These are phyloP conservation scores for Hypericum androsaemum DNA, from an alignment of 345 rosid species.

Conservation along the genomic window DNA sequence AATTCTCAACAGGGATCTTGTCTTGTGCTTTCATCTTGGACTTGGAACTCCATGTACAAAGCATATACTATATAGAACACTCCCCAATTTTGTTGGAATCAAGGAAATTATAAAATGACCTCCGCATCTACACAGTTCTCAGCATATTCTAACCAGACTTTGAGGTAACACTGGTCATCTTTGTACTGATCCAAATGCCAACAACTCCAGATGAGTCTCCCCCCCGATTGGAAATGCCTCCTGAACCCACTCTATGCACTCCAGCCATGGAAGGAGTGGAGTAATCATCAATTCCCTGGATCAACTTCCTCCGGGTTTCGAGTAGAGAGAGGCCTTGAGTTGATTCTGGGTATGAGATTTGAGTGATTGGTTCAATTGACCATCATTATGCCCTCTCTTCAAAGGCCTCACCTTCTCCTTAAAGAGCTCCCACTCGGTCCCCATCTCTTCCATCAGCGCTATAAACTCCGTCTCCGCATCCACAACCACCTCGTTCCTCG, in stretches of 20 bases:
- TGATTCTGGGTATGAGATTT: slow-evolving; percentile 42
- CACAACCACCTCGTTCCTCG: no score
- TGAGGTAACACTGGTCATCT: slow-evolving; percentile 88
- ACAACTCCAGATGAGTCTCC: slow-evolving; percentile 77
- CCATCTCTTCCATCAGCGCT: slow-evolving; percentile 50
- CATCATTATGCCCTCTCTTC: slow-evolving; percentile 74
- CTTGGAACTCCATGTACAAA: slow-evolving; percentile 66
- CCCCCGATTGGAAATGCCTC: slow-evolving; percentile 73
- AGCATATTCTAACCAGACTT: slow-evolving; percentile 94
- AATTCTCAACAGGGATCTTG: slow-evolving; percentile 9
- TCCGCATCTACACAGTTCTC: slow-evolving; percentile 70
- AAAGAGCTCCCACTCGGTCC: slow-evolving; percentile 82
- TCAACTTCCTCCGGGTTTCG: slow-evolving; percentile 60
- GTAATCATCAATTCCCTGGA: slow-evolving; percentile 64
- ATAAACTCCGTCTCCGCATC: slow-evolving; percentile 81
- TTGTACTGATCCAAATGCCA: slow-evolving; percentile 66
- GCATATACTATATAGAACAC: slow-evolving; percentile 57
- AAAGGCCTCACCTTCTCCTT: slow-evolving; percentile 84
- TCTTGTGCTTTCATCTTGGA: slow-evolving; percentile 67
- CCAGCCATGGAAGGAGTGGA: slow-evolving; percentile 74
- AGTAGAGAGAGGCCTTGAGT: slow-evolving; percentile 46
- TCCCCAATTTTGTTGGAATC: slow-evolving; percentile 75
- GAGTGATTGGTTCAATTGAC: slow-evolving; percentile 63
- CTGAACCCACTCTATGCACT: slow-evolving; percentile 94
- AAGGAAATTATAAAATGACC: slow-evolving; percentile 63